Percentiles rank a stretch among this genome's conserved stretches.
Conservation (phyloP, 495 filamentous ascomycete species). For the Xylaria intraflava region DNA sequence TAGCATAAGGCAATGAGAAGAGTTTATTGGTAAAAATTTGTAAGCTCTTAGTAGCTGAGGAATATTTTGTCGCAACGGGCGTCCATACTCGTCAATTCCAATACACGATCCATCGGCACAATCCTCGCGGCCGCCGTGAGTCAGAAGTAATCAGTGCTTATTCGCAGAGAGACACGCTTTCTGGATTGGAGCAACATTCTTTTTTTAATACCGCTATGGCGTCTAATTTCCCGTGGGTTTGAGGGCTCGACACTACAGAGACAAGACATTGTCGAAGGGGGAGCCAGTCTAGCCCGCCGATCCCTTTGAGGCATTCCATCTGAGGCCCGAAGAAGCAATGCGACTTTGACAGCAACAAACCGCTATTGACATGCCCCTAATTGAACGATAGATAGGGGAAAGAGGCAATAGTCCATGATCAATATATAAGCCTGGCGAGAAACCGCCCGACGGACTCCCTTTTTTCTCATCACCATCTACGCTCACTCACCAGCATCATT, state of each 20-base stretch:
- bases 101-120: not conserved
- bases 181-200: not conserved
- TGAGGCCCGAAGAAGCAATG: not conserved
- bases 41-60: too few species aligned
- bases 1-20: not conserved
- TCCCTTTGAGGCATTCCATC: slow-evolving; percentile 17
- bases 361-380: not conserved
- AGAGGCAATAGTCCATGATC: not conserved
- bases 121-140: not conserved
- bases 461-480: slow-evolving; percentile 17
- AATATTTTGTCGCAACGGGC: not conserved
- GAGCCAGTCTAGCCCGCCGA: slow-evolving; percentile 1
- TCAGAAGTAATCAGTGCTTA: not conserved
- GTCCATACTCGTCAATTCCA: slow-evolving; percentile 2
- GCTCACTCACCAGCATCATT: slow-evolving; percentile 18
- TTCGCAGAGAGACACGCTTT: not conserved
- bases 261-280: slow-evolving; percentile 26
- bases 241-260: not conserved
- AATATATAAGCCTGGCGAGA: slow-evolving; percentile 24
- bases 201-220: slow-evolving; percentile 9
- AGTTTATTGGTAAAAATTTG: too few species aligned
- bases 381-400: not conserved
- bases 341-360: not conserved
- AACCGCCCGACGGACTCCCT: not conserved
- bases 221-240: slow-evolving; percentile 7